These are phyloP conservation scores for Aulographum hederae DNA, from an alignment of 2,329 filamentous ascomycete genomes.

Conservation along the genomic window DNA sequence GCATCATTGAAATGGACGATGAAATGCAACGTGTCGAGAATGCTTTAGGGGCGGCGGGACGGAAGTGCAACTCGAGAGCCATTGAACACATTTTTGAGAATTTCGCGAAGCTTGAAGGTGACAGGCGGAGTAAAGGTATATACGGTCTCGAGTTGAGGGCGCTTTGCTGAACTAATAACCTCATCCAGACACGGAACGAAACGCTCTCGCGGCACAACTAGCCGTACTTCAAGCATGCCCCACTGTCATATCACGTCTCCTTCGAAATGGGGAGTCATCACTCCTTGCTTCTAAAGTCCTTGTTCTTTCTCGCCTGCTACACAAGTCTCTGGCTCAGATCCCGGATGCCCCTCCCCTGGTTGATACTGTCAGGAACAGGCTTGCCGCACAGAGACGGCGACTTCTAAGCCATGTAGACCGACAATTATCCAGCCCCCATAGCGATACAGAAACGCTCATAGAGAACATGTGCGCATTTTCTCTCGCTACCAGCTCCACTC, in stretches of 20 bases:
- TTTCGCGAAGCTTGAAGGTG: constrained; percentile 32
- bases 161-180: constrained; percentile 1
- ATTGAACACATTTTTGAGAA: constrained; percentile 47
- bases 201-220: constrained; percentile 35
- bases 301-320: constrained; percentile 56
- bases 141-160: not conserved
- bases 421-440: constrained; percentile 18
- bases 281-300: constrained; percentile 44
- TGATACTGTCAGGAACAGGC: constrained; percentile 43
- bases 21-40: constrained; percentile 60
- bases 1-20: constrained; percentile 75
- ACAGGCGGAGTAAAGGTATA: too few species aligned
- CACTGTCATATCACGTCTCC: constrained; percentile 30
- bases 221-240: constrained; percentile 38
- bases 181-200: constrained; percentile 20
- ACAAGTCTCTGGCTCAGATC: constrained; percentile 49
- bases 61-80: constrained; percentile 54
- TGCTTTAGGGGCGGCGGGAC: constrained; percentile 53
- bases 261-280: constrained; percentile 31
- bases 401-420: constrained; percentile 47
- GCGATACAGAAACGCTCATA: constrained; percentile 32
- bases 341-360: constrained; percentile 31
- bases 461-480: constrained; percentile 69
- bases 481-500: constrained; percentile 60
- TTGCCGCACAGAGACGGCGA: constrained; percentile 43